Evolutionary conservation across 1,139 yeast genomes (phyloP), one percentile per base, ranked within the genome.

Genomic region (Geotrichum australiense): DNA sequence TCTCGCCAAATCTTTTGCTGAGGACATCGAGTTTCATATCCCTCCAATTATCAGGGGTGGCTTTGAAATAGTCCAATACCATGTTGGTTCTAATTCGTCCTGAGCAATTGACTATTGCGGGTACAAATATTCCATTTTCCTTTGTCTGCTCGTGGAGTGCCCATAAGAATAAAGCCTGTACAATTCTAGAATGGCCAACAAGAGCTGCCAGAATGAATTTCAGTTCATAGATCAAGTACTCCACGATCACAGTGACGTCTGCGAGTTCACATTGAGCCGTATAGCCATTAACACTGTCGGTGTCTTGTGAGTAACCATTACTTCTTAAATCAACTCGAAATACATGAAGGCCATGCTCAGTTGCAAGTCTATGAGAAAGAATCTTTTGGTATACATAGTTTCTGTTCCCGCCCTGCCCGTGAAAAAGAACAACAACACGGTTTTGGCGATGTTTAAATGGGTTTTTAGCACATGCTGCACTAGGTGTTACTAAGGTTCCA

Each of bases 341-440:
- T 1, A 80, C 71, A 57, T 70, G 75, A 39, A 77, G 65, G 0
- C 94, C 94, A 47, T 72, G 61, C 20, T 71, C 69, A 4, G 66
- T 60, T 0, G 91, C 79, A 41, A 89, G 59, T 26, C 63, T 62
- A 33, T 75, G 73, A 1, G 94, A 91, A 38, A 86, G 59, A 15
- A 64, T 52, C 32, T 73, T 73, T 51, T 81, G 89, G 61, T 82
- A 87, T 47, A 85, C 76, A 58, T 85, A 81, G 63, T 83, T 75
- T 49, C 87, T 74, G 58, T 87, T 94, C 0, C 95, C 94, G 0
- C 80, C 87, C 50, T 77, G 82, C 2, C 96, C 97, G 57, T 89
- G 96, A 15, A 69, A 50, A 8, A 78, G 49, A 2, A 78, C 53
- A 0, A 73, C 76, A 16, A 71, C 58, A 26, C 69, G 61, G 15